A percentile compares a stretch with the other conserved stretches of the same genome.
These are phyloP conservation scores for Cocos nucifera DNA, from an alignment of 176 grass and related monocot genomes.

Conservation along the genomic window DNA sequence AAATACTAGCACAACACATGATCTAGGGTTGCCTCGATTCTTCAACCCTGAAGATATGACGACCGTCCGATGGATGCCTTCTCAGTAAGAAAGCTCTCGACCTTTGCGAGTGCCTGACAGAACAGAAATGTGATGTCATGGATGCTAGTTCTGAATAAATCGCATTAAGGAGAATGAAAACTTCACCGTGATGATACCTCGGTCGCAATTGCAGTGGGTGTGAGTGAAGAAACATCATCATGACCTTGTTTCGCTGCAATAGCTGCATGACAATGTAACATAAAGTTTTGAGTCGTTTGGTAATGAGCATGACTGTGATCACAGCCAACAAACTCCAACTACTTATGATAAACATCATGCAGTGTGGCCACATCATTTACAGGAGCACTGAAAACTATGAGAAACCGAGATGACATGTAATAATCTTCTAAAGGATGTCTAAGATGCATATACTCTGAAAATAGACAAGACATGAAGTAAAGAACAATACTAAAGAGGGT, in stretches of 20 bases:
- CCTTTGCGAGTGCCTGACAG: constrained; percentile 17
- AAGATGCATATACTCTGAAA: not conserved
- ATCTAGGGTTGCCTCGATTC: too few species aligned
- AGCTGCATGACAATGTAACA: not conserved
- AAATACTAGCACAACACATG: too few species aligned
- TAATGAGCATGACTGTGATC: too few species aligned
- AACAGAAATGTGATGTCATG: not conserved
- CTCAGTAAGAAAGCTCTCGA: constrained; percentile 1
- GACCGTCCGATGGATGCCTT: not conserved
- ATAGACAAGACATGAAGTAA: too few species aligned
- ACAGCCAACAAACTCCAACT: too few species aligned
- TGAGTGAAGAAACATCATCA: constrained; percentile 16
- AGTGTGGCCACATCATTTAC: too few species aligned
- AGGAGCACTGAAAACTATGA: too few species aligned
- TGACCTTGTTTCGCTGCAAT: constrained; percentile 12
- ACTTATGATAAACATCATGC: too few species aligned
- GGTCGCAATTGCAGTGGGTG: constrained; percentile 14
- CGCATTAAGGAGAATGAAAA: not conserved
- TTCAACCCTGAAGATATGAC: not conserved
- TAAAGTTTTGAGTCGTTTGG: not conserved
- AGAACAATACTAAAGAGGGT: too few species aligned
- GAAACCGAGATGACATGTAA: too few species aligned
- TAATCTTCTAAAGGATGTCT: not conserved
- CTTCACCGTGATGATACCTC: not conserved
- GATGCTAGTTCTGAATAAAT: not conserved